These are phyloP conservation scores for Pyricularia pennisetigena DNA, from an alignment of 2,329 filamentous ascomycete species.

Conservation along the genomic window DNA sequence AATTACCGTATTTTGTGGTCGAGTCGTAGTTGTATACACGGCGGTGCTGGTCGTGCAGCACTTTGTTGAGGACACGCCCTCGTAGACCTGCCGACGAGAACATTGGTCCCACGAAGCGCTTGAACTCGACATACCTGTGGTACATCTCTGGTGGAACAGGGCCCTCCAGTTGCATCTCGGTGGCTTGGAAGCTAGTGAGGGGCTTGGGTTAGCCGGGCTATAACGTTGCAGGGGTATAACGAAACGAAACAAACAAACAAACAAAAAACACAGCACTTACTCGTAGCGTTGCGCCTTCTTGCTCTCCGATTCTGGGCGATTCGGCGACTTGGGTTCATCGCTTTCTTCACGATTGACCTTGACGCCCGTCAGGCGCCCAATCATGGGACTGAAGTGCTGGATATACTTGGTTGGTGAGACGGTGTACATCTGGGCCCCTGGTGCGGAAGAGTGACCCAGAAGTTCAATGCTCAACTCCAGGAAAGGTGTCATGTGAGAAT, in stretches of 20 bases:
- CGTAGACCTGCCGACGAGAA: slow-evolving; percentile 70
- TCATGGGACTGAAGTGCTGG: slow-evolving; percentile 81
- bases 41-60: slow-evolving; percentile 80
- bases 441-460: slow-evolving; percentile 65
- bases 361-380: slow-evolving; percentile 68
- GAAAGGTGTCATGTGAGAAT: slow-evolving; percentile 57
- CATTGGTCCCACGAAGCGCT: slow-evolving; percentile 80
- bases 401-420: slow-evolving; percentile 66
- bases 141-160: slow-evolving; percentile 75
- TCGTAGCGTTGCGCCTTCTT: slow-evolving; percentile 59
- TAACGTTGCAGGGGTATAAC: neutral
- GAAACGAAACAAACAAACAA: neutral
- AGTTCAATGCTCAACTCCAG: slow-evolving; percentile 67
- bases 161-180: slow-evolving; percentile 78
- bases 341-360: slow-evolving; percentile 55
- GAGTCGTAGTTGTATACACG: slow-evolving; percentile 84
- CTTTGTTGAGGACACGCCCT: slow-evolving; percentile 72
- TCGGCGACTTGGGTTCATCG: slow-evolving; percentile 18
- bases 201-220: neutral
- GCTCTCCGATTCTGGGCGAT: slow-evolving; percentile 11
- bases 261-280: no score
- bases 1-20: slow-evolving; percentile 61
- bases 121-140: slow-evolving; percentile 89
- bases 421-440: slow-evolving; percentile 64
- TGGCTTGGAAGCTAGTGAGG: slow-evolving; percentile 69